Evolutionary conservation across 192 early-diverging fungal species (phyloP), one percentile per base, ranked within the genome.

Genomic region (Paraglomus brasilianum): DNA sequence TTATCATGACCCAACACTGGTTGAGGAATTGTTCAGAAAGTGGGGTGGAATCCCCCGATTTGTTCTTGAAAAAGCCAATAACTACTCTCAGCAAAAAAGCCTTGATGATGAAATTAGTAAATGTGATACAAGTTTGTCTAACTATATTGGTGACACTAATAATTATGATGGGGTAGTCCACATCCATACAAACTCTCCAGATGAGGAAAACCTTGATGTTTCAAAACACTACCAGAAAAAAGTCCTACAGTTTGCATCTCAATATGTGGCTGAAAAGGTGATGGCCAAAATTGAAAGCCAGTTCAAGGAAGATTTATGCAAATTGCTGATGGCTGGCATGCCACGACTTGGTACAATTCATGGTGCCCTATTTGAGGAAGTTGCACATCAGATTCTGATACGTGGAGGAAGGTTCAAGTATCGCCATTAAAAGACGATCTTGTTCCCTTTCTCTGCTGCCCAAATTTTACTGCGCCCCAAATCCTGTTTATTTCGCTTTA

Each of bases 231-330:
- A 9, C n/a, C n/a, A 22, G 5, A n/a, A 66, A 22, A 5, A 41
- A 52, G 39, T 66, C n/a, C 50, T 66, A 66, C 48, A 24, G 52
- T 66, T 66, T 51, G 64, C 30, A 4, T 66, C 48, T 52, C 24
- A 66, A 13, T 51, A 17, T 5, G 36, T 51, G 15, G 48, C 11
- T 38, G 14, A 39, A 51, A 39, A 40, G 21, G 64, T 66, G 64
- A 66, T 50, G 1, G 38, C 15, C 5, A 51, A 50, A 39, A 14
- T 51, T 11, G 64, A 66, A 51, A 50, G 5, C 15, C 1, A 40
- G 39, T 51, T 40, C 47, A 66, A 14, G 9, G 30, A 51, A 8
- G 8, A 62, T 8, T 66, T 66, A n/a, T n/a, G 3, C 1, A 65
- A 30, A 50, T 38, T 49, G 11, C 24, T 49, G 13, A 50, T 15